phyloP scores from a whole-genome alignment of 768 basidiomycete species.

The Boletellus emodensis region DNA sequence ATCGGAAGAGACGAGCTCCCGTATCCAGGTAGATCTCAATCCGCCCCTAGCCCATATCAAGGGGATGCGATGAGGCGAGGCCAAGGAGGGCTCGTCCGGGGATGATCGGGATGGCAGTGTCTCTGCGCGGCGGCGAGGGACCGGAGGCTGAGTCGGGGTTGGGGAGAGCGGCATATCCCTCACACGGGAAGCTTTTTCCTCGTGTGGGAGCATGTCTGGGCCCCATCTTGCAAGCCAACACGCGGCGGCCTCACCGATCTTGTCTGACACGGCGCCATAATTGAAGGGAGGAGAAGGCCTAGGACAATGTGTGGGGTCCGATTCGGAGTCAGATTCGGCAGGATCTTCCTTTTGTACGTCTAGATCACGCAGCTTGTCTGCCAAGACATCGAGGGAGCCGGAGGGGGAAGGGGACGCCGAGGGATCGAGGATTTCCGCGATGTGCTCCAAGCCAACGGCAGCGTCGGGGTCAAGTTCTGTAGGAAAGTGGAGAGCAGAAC shows the following conservation, averaged over 20 bases:
- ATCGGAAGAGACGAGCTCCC: slow-evolving; percentile 72
- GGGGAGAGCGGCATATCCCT: slow-evolving; percentile 19
- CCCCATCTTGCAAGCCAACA: slow-evolving; percentile 92
- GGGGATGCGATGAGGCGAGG: slow-evolving; percentile 34
- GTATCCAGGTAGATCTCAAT: slow-evolving; percentile 66
- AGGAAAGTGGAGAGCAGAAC: slow-evolving; percentile 51
- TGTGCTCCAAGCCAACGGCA: slow-evolving; percentile 65
- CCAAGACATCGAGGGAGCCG: slow-evolving; percentile 21
- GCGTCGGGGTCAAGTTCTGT: slow-evolving; percentile 47
- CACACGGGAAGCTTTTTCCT: slow-evolving; percentile 37
- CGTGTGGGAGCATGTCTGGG: slow-evolving; percentile 65
- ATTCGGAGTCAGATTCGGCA: slow-evolving; percentile 30
- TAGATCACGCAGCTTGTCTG: slow-evolving; percentile 30
- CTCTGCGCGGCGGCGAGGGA: slow-evolving; percentile 27
- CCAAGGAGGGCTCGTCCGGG: slow-evolving; percentile 9
- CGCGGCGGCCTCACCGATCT: slow-evolving; percentile 84
- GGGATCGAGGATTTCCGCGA: slow-evolving; percentile 50
- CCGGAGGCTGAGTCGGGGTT: slow-evolving; percentile 10
- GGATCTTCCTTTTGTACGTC: slow-evolving; percentile 37
- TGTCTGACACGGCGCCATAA: slow-evolving; percentile 87
- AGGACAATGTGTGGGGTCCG: slow-evolving; percentile 19
- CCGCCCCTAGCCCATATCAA: slow-evolving; percentile 75
- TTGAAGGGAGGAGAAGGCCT: slow-evolving; percentile 44
- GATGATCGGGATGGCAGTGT: slow-evolving; percentile 27
- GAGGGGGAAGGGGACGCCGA: slow-evolving; percentile 19